Percentiles rank a stretch among this genome's conserved stretches.
Evolutionary conservation across 164 flowering plant species (phyloP).

Genomic region (Dillenia turbinata): DNA sequence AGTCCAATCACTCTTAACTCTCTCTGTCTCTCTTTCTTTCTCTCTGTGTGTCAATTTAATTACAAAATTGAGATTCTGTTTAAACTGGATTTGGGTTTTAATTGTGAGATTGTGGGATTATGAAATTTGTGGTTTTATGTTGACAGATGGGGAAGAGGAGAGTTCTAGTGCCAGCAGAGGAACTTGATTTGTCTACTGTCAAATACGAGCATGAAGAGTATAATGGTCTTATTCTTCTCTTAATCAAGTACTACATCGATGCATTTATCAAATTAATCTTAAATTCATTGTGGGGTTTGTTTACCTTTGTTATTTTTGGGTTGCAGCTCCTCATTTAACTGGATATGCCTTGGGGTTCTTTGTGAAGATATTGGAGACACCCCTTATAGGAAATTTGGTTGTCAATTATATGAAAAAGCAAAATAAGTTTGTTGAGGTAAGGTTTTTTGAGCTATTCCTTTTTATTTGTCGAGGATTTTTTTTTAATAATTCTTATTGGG

Average conservation of each 20-base stretch:
- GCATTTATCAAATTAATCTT: background rate
- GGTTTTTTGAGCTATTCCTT: slow-evolving; percentile 4
- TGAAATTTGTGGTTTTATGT: slow-evolving; percentile 2
- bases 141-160: slow-evolving; percentile 49
- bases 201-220: slow-evolving; percentile 46
- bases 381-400: slow-evolving; percentile 50
- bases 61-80: too few relatives aligned
- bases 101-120: too few relatives aligned
- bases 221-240: slow-evolving; percentile 29
- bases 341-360: slow-evolving; percentile 58
- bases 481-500: background rate
- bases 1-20: too few relatives aligned
- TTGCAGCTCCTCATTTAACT: slow-evolving; percentile 71
- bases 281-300: background rate
- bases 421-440: slow-evolving; percentile 60
- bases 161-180: slow-evolving; percentile 51
- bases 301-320: background rate
- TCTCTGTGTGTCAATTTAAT: too few relatives aligned
- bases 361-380: slow-evolving; percentile 52
- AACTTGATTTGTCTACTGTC: slow-evolving; percentile 52
- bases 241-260: background rate
- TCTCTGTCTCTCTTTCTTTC: too few relatives aligned
- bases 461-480: background rate
- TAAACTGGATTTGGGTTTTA: too few relatives aligned
- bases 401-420: slow-evolving; percentile 47